These are phyloP conservation scores for Podospora bellae-mahoneyi DNA, from an alignment of 495 filamentous ascomycete genomes.

Conservation along the genomic window DNA sequence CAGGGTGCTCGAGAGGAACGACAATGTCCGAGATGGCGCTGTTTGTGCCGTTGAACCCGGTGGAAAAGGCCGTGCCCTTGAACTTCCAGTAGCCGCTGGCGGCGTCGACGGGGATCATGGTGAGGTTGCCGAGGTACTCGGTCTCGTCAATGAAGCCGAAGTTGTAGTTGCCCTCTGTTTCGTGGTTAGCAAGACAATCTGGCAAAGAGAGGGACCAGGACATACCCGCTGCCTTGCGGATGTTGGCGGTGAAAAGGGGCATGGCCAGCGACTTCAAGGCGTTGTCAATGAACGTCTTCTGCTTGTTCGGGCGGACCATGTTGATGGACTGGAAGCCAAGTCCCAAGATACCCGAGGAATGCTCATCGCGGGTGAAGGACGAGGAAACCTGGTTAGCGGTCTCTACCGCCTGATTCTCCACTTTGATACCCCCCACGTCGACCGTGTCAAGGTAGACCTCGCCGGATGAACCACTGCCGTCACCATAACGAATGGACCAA, in stretches of 20 bases:
- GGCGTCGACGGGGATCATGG: conserved; percentile 58
- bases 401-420: conserved; percentile 67
- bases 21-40: conserved; percentile 48
- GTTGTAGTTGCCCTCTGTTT: conserved; percentile 36
- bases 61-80: conserved; percentile 56
- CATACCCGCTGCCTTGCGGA: conserved; percentile 52
- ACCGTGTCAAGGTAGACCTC: conserved; percentile 75
- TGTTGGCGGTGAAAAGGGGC: conserved; percentile 68
- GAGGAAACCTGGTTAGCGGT: conserved; percentile 61
- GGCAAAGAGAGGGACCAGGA: conserved; percentile 37
- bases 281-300: conserved; percentile 75
- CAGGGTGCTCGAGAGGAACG: conserved; percentile 55
- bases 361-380: conserved; percentile 61
- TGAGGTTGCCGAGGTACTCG: conserved; percentile 59
- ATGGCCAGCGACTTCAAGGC: conserved; percentile 56
- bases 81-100: conserved; percentile 73
- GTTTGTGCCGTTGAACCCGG: conserved; percentile 42
- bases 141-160: conserved; percentile 35
- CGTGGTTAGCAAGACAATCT: conserved; percentile 63
- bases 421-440: conserved; percentile 65
- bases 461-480: conserved; percentile 65
- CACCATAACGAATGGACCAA: conserved; percentile 73
- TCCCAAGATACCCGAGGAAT: conserved; percentile 66
- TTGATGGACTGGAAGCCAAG: conserved; percentile 73
- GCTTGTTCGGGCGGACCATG: conserved; percentile 57